Evolutionary conservation across 2,329 filamentous ascomycete genomes (phyloP), one percentile per base, ranked within the genome.

Genomic region (Talaromyces sp.): DNA sequence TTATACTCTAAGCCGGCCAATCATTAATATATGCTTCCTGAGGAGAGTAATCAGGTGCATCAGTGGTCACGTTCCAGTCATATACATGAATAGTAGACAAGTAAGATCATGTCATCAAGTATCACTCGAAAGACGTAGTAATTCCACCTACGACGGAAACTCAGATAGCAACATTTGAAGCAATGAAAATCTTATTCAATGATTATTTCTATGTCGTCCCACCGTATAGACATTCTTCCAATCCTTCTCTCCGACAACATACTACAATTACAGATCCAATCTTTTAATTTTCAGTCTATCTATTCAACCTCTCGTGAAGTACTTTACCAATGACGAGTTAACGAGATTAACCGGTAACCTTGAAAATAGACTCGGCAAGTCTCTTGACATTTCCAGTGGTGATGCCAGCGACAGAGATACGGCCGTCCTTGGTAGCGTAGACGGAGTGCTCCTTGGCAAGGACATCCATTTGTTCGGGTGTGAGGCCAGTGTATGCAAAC

Each of bases 401-500:
- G 74, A 83, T 83, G 68, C 81, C 81, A 63, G 79, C 78, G 45
- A 81, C 80, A 39, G 82, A 81, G 69, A 85, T 82, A 72, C 83
- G 79, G 65, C 83, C 83, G 70, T 83, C 82, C 84, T 92, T 95
- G 81, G 95, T 98, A 70, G 93, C 94, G 78, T 99, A 99, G 73
- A 99, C 94, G 67, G 92, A 97, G 86, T 95, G 92, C 84, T 98
- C 92, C 84, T 96, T 93, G 71, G 93, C 92, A 68, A 99, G 85
- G 74, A 83, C 83, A 64, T 94, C 90, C 92, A 98, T 97, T 83
- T 97, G 91, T 82, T 94, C 89, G 63, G 93, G 83, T 73, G 85
- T 94, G 74, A 99, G 84, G 68, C 95, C 95, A 61, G 95, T 99
- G 86, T 96, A 99, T 72, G 95, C 94, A 77, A 99, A 99, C 95